Evolutionary conservation across 2,329 filamentous ascomycete species (phyloP), one percentile per base, ranked within the genome.

Genomic region (Phialemoniopsis sp.): DNA sequence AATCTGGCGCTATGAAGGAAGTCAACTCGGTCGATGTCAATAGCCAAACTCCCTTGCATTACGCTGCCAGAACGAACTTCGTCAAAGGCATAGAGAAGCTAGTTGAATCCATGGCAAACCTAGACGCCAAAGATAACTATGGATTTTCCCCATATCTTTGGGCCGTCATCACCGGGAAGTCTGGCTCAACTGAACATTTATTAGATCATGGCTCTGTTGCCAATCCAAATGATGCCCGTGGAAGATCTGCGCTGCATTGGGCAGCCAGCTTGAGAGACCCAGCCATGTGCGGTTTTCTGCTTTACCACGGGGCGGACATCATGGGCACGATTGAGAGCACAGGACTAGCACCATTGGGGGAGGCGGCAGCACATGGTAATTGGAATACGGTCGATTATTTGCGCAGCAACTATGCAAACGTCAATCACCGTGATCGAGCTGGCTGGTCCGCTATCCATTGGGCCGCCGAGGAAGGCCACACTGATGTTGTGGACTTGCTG

Each of bases 61-160:
- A 52, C 44, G 50, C 50, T 43, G 48, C 42, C 28, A 42, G 48
- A 35, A 48, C 38, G 39, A 47, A 42, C 42, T 43, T 48, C 40
- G 42, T 32, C 32, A 43, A 48, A 19, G 16, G 32, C 39, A 47
- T 47, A 30, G 31, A 44, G 32, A 16, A 48, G 31, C 41, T 52
- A 41, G 28, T 51, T 28, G 34, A 43, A 15, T 45, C 44, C 39
- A 44, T 46, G 37, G 48, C 34, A n/a, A 41, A 47, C 40, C 17
- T 40, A 40, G 12, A 21, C 41, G 45, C 32, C 36, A 40, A 36
- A 43, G 49, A 52, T 43, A 51, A 44, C 35, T 43, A 17, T 42
- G 48, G 49, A 41, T 52, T 52, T 42, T 49, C 48, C 28, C 48
- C 49, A 19, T 49, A 32, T 36, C 46, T 52, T 36, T 52, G 48